phyloP scores from a whole-genome alignment of 257 asterid species.

The Lycium barbarum region DNA sequence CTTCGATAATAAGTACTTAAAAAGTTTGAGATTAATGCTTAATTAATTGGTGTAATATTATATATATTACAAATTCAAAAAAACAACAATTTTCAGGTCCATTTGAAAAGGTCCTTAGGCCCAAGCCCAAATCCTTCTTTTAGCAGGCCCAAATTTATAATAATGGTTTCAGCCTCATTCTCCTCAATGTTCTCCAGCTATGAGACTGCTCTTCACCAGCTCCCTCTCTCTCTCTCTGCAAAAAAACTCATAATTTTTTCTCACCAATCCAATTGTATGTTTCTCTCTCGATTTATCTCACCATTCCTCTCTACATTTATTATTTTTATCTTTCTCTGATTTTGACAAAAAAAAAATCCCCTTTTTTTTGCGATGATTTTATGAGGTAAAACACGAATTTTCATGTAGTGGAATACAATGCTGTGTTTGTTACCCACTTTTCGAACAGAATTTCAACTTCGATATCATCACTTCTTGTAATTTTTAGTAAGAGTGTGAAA shows the following conservation, averaged over 20 bases:
- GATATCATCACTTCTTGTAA: background rate
- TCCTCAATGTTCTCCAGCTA: background rate
- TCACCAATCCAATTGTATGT: conserved; percentile 4
- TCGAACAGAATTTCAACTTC: background rate
- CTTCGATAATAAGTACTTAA: too few relatives aligned
- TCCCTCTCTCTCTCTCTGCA: background rate
- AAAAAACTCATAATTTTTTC: background rate
- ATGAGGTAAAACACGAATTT: background rate
- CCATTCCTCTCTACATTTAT: background rate
- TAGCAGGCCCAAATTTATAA: conserved; percentile 15
- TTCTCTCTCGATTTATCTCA: background rate
- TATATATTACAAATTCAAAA: too few relatives aligned
- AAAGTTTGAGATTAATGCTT: too few relatives aligned
- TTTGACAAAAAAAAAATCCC: background rate
- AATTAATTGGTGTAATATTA: too few relatives aligned
- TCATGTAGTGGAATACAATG: background rate
- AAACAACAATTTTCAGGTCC: background rate
- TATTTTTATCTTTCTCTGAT: background rate
- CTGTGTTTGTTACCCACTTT: background rate
- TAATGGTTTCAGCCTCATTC: background rate
- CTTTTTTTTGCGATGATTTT: background rate
- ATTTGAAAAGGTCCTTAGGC: background rate
- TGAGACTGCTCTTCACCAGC: background rate
- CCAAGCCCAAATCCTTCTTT: background rate
- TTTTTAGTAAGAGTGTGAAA: background rate